Conservation (phyloP, 257 asterid species). For the Lantana camara region DNA sequence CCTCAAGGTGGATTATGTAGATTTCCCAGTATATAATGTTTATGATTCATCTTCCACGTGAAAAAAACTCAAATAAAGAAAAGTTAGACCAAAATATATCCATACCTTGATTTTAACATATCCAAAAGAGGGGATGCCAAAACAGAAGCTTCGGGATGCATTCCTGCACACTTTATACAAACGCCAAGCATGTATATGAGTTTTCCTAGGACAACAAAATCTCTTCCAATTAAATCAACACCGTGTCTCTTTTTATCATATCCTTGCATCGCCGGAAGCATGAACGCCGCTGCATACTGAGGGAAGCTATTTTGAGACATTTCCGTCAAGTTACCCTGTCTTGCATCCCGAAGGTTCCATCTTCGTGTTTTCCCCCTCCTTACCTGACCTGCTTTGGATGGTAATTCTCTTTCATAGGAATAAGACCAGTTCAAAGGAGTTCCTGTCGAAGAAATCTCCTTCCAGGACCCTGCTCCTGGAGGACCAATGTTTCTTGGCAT, state of each 20-base stretch:
- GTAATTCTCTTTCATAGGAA: slow-evolving; percentile 90
- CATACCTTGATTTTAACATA: slow-evolving; percentile 81
- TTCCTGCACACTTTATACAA: slow-evolving; percentile 85
- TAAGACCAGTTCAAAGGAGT: slow-evolving; percentile 81
- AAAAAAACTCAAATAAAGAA: slow-evolving; percentile 19
- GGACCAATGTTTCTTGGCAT: slow-evolving; percentile 70
- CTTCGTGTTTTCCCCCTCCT: slow-evolving; percentile 75
- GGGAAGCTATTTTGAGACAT: slow-evolving; percentile 76
- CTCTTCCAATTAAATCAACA: slow-evolving; percentile 83
- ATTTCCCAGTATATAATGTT: not conserved
- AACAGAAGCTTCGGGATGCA: slow-evolving; percentile 97
- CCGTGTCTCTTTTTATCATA: slow-evolving; percentile 92
- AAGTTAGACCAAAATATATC: slow-evolving; percentile 3
- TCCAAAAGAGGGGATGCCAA: slow-evolving; percentile 88
- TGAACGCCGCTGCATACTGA: slow-evolving; percentile 86
- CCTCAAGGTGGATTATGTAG: too few species aligned
- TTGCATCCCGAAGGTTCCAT: slow-evolving; percentile 58
- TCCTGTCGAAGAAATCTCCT: slow-evolving; percentile 68
- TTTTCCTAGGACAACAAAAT: slow-evolving; percentile 85
- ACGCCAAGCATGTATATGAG: slow-evolving; percentile 89
- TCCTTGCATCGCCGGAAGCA: slow-evolving; percentile 95
- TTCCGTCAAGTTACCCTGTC: slow-evolving; percentile 46
- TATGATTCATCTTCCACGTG: slow-evolving; percentile 13
- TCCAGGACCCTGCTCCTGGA: slow-evolving; percentile 84
- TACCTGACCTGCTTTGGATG: slow-evolving; percentile 55